These are phyloP conservation scores for Magnolia sinica DNA, from an alignment of 164 flowering plant species.

Conservation along the genomic window DNA sequence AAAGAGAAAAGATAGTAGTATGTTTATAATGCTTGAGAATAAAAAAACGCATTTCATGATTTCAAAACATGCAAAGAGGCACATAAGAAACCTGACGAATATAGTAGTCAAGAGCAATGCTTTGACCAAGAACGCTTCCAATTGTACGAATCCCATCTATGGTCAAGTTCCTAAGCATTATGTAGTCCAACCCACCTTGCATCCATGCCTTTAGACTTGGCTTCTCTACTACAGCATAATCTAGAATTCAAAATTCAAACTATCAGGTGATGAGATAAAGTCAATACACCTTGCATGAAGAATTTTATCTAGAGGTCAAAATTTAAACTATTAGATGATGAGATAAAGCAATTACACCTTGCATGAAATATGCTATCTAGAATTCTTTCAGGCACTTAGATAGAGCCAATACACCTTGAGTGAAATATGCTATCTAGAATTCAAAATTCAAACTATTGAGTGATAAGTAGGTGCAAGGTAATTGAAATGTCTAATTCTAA, in stretches of 20 bases:
- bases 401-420: neutral
- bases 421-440: no score
- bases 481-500: no score
- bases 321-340: neutral
- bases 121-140: constrained; percentile 98
- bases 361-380: constrained; percentile 35
- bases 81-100: constrained; percentile 69
- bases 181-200: constrained; percentile 86
- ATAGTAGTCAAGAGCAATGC: constrained; percentile 95
- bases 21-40: neutral
- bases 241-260: constrained; percentile 28
- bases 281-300: neutral
- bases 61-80: neutral
- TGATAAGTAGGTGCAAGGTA: no score
- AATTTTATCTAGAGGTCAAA: constrained; percentile 34
- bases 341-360: no score
- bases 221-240: constrained; percentile 86
- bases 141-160: constrained; percentile 90
- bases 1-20: constrained; percentile 5
- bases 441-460: no score
- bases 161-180: constrained; percentile 76
- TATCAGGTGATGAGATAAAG: neutral
- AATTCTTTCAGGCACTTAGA: neutral
- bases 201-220: constrained; percentile 78
- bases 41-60: neutral